Percentiles rank a stretch among this genome's conserved stretches.
Conservation (phyloP, 1,284 basidiomycete species). For the Apiotrichum montevideense region DNA sequence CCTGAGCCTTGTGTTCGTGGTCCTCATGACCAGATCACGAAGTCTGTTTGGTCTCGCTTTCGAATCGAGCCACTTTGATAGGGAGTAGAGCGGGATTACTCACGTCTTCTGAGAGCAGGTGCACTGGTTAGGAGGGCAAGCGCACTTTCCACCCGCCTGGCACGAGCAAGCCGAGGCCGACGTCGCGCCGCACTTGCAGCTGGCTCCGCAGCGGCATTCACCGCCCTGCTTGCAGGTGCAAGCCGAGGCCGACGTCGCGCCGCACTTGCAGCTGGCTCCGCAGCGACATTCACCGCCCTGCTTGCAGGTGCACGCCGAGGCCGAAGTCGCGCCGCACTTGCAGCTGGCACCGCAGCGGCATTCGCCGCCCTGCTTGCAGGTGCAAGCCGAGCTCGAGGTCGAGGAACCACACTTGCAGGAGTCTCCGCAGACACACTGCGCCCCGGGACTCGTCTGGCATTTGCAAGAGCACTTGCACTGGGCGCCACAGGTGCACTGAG, state of each 20-base stretch:
- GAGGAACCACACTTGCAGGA: neutral
- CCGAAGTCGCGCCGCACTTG: conserved; percentile 8
- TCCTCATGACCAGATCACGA: no score
- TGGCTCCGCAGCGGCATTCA: neutral
- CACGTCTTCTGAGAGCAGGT: neutral
- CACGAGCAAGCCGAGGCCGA: neutral
- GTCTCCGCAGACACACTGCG: neutral
- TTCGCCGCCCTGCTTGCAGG: neutral
- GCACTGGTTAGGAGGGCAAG: neutral
- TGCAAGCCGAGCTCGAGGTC: neutral
- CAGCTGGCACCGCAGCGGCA: conserved; percentile 1
- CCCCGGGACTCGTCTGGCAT: neutral
- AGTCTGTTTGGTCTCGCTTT: no score
- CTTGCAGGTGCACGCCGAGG: neutral
- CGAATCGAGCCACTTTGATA: no score
- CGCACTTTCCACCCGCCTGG: neutral
- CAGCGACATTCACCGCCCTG: neutral
- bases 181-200: conserved; percentile 1
- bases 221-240: conserved; percentile 3
- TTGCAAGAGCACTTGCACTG: neutral
- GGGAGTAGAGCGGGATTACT: neutral
- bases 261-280: neutral
- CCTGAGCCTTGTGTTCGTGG: neutral
- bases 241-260: conserved; percentile 10
- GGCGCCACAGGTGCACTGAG: neutral